Percentiles rank a stretch among this genome's conserved stretches.
phyloP scores from a whole-genome alignment of 768 basidiomycete species.

The Clavaria fumosa region DNA sequence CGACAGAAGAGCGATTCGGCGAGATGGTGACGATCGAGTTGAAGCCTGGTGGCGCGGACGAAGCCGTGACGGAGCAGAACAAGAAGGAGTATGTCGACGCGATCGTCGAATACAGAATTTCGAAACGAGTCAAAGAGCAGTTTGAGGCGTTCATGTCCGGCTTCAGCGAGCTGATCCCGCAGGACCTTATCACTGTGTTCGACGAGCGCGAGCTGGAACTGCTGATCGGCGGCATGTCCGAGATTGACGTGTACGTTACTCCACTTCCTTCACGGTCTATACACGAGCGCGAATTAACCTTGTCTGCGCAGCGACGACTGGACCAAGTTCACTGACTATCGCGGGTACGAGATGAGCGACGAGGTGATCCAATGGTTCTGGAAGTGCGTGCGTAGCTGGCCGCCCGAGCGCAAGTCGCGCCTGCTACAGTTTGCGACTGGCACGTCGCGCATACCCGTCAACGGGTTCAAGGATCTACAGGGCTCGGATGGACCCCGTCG shows the following conservation, averaged over 20 bases:
- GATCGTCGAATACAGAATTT: constrained; percentile 95
- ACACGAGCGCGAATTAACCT: not conserved
- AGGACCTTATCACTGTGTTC: constrained; percentile 95
- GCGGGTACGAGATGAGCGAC: constrained; percentile 89
- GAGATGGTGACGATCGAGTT: constrained; percentile 96
- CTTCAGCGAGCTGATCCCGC: constrained; percentile 97
- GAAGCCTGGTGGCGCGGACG: constrained; percentile 72
- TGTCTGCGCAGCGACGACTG: constrained; percentile 63
- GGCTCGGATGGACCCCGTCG: constrained; percentile 93
- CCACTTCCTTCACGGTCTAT: not conserved
- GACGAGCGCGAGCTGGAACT: constrained; percentile 96
- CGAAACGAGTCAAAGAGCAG: constrained; percentile 93
- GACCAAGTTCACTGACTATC: constrained; percentile 98
- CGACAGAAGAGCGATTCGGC: constrained; percentile 94
- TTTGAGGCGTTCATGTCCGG: constrained; percentile 99
- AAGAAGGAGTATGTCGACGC: constrained; percentile 96
- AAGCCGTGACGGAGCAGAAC: constrained; percentile 90
- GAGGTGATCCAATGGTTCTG: constrained; percentile 99
- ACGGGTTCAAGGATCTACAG: constrained; percentile 97
- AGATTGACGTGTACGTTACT: constrained; percentile 86
- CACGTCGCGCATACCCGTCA: constrained; percentile 93
- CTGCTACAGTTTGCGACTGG: constrained; percentile 94
- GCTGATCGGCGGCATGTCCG: constrained; percentile 97
- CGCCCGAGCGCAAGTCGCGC: constrained; percentile 93
- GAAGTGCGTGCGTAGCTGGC: constrained; percentile 97